phyloP scores from a whole-genome alignment of 129 eudicot genomes.

The Dittrichia graveolens region DNA sequence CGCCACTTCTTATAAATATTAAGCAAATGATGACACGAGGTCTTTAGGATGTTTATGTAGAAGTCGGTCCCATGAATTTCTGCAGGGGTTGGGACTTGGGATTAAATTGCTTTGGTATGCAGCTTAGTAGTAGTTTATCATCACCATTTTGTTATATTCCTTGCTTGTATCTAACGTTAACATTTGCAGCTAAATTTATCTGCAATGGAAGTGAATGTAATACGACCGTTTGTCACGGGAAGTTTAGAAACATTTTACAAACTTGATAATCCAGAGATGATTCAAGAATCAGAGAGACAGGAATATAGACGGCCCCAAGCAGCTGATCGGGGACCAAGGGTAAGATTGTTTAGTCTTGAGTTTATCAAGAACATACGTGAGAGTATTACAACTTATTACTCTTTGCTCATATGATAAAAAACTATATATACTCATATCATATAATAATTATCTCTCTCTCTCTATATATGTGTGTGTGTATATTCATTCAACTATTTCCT shows the following conservation, averaged over 20 bases:
- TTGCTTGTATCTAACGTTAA: slow-evolving; percentile 16
- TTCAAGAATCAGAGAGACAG: slow-evolving; percentile 62
- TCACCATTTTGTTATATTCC: neutral
- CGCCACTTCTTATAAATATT: neutral
- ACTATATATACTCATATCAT: neutral
- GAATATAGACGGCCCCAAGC: slow-evolving; percentile 61
- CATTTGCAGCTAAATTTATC: slow-evolving; percentile 73
- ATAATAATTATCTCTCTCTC: neutral
- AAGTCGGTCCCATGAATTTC: too few relatives aligned
- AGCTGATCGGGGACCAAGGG: slow-evolving; percentile 86
- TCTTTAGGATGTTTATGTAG: neutral
- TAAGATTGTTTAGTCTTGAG: slow-evolving; percentile 32
- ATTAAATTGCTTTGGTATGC: neutral
- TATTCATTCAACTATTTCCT: neutral
- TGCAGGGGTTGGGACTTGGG: neutral
- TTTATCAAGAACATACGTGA: neutral
- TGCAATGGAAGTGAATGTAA: slow-evolving; percentile 98
- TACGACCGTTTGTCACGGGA: slow-evolving; percentile 80
- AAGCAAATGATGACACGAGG: neutral
- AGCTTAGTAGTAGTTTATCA: neutral
- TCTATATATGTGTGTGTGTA: too few relatives aligned
- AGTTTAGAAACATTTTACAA: slow-evolving; percentile 81
- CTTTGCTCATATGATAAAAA: neutral
- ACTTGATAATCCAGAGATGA: slow-evolving; percentile 78
- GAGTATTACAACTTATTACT: neutral